Conservation (phyloP, 2,329 filamentous ascomycete species). For the Phoma sp. region DNA sequence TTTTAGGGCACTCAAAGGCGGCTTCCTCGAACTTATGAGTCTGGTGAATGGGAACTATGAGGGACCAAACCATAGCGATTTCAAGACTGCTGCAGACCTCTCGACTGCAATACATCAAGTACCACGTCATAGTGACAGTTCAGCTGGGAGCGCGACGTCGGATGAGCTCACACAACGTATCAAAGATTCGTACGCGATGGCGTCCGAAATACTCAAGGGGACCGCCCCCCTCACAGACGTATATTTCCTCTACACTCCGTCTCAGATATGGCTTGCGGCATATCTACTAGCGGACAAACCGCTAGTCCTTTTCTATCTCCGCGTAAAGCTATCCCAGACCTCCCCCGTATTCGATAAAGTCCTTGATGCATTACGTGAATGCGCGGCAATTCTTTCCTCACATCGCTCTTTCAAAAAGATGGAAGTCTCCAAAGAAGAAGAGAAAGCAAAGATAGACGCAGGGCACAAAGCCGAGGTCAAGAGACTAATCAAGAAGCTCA, state of each 20-base stretch:
- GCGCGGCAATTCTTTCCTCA: slow-evolving; percentile 48
- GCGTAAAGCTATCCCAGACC: slow-evolving; percentile 49
- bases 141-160: slow-evolving; percentile 20
- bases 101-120: slow-evolving; percentile 39
- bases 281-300: slow-evolving; percentile 75
- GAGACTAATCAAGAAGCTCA: slow-evolving; percentile 69
- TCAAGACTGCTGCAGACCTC: slow-evolving; percentile 29
- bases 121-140: slow-evolving; percentile 25
- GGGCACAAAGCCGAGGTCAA: slow-evolving; percentile 59
- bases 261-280: slow-evolving; percentile 89
- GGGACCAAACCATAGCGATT: slow-evolving; percentile 23
- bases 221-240: slow-evolving; percentile 87
- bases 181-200: slow-evolving; percentile 71
- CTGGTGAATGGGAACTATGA: slow-evolving; percentile 66
- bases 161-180: slow-evolving; percentile 53
- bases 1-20: slow-evolving; percentile 84
- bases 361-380: slow-evolving; percentile 46
- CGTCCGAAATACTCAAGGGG: slow-evolving; percentile 62
- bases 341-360: slow-evolving; percentile 42
- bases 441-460: slow-evolving; percentile 42
- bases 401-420: slow-evolving; percentile 30
- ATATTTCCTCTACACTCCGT: slow-evolving; percentile 96
- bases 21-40: slow-evolving; percentile 79
- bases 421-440: slow-evolving; percentile 23
- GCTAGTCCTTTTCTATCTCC: slow-evolving; percentile 58